Conservation (phyloP, 179 eudicot species). For the Silene vulgaris region DNA sequence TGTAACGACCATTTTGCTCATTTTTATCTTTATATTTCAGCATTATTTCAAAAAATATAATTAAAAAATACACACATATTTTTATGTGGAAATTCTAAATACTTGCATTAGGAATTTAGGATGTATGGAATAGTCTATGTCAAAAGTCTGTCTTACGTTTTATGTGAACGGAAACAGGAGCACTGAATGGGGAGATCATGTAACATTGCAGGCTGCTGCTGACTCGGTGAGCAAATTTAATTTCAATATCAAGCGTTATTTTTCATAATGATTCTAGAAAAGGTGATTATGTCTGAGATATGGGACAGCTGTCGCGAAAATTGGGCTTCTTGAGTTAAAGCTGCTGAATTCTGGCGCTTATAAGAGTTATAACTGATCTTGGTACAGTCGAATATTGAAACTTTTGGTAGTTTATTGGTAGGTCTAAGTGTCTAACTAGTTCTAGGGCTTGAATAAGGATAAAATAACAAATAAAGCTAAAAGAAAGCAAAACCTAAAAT, state of each 20-base stretch:
- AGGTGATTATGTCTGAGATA: neutral
- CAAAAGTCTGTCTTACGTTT: constrained; percentile 1
- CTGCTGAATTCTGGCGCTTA: neutral
- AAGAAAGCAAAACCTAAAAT: too few relatives aligned
- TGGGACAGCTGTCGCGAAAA: neutral
- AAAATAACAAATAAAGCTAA: too few relatives aligned
- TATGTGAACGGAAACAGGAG: constrained; percentile 32
- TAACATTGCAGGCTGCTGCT: constrained; percentile 68
- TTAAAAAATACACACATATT: neutral
- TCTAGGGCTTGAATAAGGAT: too few relatives aligned
- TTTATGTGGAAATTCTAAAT: neutral
- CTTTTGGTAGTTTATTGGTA: neutral
- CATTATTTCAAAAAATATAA: neutral
- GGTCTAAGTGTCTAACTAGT: too few relatives aligned
- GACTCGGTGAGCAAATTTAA: constrained; percentile 41
- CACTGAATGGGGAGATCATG: constrained; percentile 73
- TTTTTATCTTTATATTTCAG: neutral
- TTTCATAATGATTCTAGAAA: neutral
- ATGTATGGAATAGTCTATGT: neutral
- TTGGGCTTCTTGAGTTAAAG: neutral
- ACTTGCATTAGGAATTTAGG: neutral
- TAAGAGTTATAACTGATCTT: neutral
- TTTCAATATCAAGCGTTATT: neutral
- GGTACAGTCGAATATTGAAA: neutral
- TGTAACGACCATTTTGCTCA: neutral